Base-by-base conservation (phyloP, 306 rosid species). In the Arachis stenosperma region DNA sequence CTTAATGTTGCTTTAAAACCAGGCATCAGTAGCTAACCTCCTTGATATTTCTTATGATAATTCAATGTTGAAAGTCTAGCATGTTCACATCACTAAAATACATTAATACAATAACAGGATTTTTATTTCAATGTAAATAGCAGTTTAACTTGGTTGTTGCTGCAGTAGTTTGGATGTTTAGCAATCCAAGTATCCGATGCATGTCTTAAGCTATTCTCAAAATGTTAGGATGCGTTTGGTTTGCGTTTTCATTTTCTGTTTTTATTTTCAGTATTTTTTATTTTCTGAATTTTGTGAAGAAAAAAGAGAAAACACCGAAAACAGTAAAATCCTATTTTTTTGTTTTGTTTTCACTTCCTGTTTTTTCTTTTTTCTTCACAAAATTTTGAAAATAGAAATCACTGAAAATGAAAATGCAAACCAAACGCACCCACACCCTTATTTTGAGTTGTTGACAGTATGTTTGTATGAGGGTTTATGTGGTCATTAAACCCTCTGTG, bases 1-100 rank as follows among this genome's bases (percentile, higher is more conserved):
- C 17, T 70, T 76, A 9, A 15, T 60, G 48, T 68, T 56, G 65
- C 53, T 69, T 54, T 61, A 15, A 53, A 67, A 67, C 46, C 30
- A 52, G 67, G 72, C 43, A 57, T 46, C 8, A 36, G 44, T 66
- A 7, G 41, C 30, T 63, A 39, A 62, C 8, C n/a, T 33, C 12
- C 6, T 63, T 42, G 27, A 22, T 59, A 5, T 39, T 42, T 65
- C 59, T 65, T 36, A 11, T 27, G 78, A 58, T 70, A 14, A 27
- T 9, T 79, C 12, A 14, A 47, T 41, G 53, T 71, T 61, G 14
- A 5, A 9, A 14, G 72, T 79, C 36, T 65, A 61, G 69, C 59
- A 27, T 75, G 48, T 60, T 71, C 10, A 52, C 17, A 17, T 70
- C 29, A 51, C 48, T 42, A 52, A 67, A 52, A 47, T 44, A 54